Conservation (phyloP, 202 grass and related monocot species). For the Carex arenaria region DNA sequence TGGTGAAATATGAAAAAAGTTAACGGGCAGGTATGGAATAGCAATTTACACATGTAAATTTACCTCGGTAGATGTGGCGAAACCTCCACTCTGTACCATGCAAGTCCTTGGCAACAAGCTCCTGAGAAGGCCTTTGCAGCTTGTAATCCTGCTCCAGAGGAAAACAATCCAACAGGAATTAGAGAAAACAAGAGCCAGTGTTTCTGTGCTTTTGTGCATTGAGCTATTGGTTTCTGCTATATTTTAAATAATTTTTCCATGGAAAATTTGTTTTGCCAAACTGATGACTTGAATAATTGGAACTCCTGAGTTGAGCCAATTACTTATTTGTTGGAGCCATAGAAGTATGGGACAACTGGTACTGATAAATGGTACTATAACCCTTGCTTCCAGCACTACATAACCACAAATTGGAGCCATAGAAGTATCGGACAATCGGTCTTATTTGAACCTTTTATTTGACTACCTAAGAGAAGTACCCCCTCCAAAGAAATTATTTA, state of each 20-base stretch:
- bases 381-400: background rate
- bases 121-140: conserved; percentile 75
- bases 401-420: background rate
- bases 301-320: background rate
- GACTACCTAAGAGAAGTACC: background rate
- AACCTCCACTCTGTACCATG: conserved; percentile 82
- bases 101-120: conserved; percentile 87
- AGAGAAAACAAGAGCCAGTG: background rate
- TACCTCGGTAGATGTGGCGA: conserved; percentile 94
- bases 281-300: background rate
- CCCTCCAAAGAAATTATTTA: background rate
- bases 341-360: background rate
- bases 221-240: background rate
- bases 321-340: background rate
- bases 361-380: background rate
- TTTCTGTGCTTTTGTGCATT: background rate
- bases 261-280: background rate
- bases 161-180: conserved; percentile 8
- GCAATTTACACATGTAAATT: background rate
- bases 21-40: background rate
- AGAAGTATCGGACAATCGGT: too few relatives aligned
- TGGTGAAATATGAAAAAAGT: background rate
- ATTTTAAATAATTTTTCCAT: background rate
- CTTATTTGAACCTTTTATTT: background rate
- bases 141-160: conserved; percentile 54